Base-by-base conservation (phyloP, 768 basidiomycete species). In the Tremella mesenterica region DNA sequence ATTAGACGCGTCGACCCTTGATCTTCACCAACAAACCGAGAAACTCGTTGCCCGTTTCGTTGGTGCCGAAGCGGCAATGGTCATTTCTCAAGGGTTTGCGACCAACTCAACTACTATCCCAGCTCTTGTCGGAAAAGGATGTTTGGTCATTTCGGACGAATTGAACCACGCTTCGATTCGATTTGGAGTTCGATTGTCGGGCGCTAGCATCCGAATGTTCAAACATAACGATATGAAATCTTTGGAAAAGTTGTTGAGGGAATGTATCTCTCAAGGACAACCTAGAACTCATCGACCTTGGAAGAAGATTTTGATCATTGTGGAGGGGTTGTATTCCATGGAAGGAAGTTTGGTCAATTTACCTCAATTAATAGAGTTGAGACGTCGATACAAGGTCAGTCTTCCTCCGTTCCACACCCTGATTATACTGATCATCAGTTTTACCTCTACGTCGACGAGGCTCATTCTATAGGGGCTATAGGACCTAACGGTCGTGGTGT, bases 321-420 rank as follows among this genome's bases (percentile, higher is more conserved):
- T 97, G 12, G 95, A 99, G 71, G 95, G 95, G 2, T 73, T 99
- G 39, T 97, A 89, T 76, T 90, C 87, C 57, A 99, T 99, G 95
- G 95, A 97, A 75, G 95, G 95, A n/a, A 91, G 88, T 8, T 64
- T 97, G 60, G 82, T 86, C 30, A 82, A 96, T 70, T 67, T 99
- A 38, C 95, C 92, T 3, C 77, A 66, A 12, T 76, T 99, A 50
- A 63, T 97, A 53, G 85, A 86, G 59, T 78, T 99, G 48, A 97
- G 95, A 79, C 79, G 84, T 72, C 85, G 84, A 69, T 97, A 95
- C 80, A 97, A 97, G 82, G 93, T 91, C 55, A 46, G 79, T 60
- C 41, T 20, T 18, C 1, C 16, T 27, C n/a, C 28, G 27, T 31
- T 29, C 18, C 4, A 31, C 20, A 20, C 29, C 14, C 26, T 36